Conservation (phyloP, 495 filamentous ascomycete species). For the Penicillium maclennaniae region DNA sequence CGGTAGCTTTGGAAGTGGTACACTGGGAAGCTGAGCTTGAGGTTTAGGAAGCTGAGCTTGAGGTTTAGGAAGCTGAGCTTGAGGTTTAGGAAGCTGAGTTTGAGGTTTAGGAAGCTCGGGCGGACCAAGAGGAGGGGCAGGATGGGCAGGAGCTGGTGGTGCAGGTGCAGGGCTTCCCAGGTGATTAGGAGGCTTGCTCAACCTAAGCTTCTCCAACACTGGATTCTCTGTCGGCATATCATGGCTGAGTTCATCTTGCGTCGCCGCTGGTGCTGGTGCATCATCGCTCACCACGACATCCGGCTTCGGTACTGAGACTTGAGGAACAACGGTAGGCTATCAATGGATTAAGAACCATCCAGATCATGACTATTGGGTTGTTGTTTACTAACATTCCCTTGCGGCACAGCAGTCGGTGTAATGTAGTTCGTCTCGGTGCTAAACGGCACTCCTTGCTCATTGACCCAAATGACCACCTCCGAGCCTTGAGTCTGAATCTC, state of each 20-base stretch:
- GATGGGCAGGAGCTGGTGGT: too few relatives aligned
- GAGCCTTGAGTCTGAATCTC: conserved; percentile 22
- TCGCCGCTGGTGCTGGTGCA: not conserved
- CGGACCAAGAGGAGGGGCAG: not conserved
- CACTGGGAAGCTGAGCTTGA: too few relatives aligned
- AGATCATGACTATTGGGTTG: not conserved
- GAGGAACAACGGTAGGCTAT: conserved; percentile 1
- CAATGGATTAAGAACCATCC: conserved; percentile 5
- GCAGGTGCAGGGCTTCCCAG: not conserved
- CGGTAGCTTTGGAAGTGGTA: too few relatives aligned
- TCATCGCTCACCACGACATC: not conserved
- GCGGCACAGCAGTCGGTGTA: not conserved
- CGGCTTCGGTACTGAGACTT: not conserved
- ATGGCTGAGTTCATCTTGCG: not conserved
- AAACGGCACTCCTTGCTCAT: conserved; percentile 56
- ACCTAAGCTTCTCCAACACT: not conserved
- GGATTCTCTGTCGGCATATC: not conserved
- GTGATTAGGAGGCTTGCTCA: conserved; percentile 7
- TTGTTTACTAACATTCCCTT: conserved; percentile 17
- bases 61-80: too few relatives aligned
- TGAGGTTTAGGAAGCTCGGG: not conserved
- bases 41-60: too few relatives aligned
- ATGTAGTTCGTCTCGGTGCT: conserved; percentile 18
- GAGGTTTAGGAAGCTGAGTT: too few relatives aligned
- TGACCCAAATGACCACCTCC: conserved; percentile 61